Percentiles rank a stretch among this genome's conserved stretches.
These are phyloP conservation scores for Termitomyces titanicus DNA, from an alignment of 768 basidiomycete genomes.

Conservation along the genomic window DNA sequence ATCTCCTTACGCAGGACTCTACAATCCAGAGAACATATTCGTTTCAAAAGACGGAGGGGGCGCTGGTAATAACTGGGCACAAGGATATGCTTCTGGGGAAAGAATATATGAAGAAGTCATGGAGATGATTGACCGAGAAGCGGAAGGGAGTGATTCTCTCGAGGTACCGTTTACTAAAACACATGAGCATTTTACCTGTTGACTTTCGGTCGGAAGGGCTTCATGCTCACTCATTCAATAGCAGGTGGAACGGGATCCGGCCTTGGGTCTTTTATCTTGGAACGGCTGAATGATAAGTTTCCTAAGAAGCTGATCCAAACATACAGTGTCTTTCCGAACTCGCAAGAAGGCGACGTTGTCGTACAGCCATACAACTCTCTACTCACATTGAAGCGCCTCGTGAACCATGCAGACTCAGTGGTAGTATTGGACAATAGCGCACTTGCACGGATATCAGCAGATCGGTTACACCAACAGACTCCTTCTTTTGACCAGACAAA, in stretches of 20 bases:
- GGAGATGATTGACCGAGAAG: slow-evolving; percentile 98
- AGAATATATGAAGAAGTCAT: slow-evolving; percentile 92
- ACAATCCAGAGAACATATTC: slow-evolving; percentile 98
- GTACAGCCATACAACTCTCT: slow-evolving; percentile 98
- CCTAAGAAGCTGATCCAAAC: slow-evolving; percentile 99
- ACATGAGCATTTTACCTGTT: not conserved
- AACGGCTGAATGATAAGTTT: slow-evolving; percentile 95
- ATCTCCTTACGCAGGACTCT: slow-evolving; percentile 85
- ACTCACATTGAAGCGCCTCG: slow-evolving; percentile 87
- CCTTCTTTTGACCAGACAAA: slow-evolving; percentile 91
- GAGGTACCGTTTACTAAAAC: slow-evolving; percentile 54
- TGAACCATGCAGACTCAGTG: slow-evolving; percentile 95
- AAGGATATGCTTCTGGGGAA: slow-evolving; percentile 90
- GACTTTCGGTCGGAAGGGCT: slow-evolving; percentile 57
- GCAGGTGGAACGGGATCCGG: slow-evolving; percentile 99
- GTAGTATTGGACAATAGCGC: slow-evolving; percentile 98
- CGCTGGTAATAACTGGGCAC: slow-evolving; percentile 99
- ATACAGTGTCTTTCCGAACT: slow-evolving; percentile 97
- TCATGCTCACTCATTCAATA: slow-evolving; percentile 98
- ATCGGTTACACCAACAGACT: slow-evolving; percentile 84
- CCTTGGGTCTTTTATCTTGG: slow-evolving; percentile 95
- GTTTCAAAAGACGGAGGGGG: slow-evolving; percentile 97
- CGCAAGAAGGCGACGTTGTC: slow-evolving; percentile 92
- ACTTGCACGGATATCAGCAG: slow-evolving; percentile 86
- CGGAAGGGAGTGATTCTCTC: slow-evolving; percentile 94